Evolutionary conservation across 768 basidiomycete species (phyloP), one percentile per base, ranked within the genome.

Genomic region (Saitozyma podzolica): DNA sequence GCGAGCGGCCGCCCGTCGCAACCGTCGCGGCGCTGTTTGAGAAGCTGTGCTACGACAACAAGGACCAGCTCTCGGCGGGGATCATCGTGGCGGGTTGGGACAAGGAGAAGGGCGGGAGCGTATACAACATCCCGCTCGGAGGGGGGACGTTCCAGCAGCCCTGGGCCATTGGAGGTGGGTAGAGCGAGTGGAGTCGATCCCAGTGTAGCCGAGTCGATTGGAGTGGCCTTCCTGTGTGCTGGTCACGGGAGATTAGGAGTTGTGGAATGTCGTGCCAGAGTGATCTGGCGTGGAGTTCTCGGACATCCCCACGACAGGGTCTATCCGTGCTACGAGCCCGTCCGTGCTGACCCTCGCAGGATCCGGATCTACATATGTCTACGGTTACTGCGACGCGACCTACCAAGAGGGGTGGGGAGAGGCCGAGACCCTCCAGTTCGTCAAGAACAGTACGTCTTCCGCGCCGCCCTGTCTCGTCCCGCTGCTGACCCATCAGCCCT

Each of bases 81-180:
- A 97, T 99, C 79, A 98, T 99, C 73, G 92, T 97, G 19, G 96
- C 90, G 10, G 96, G 96, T 0, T 99, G 95, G 94, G 96, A 99
- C 80, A 88, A 87, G 73, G 88, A 92, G 67, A 82, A 80, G 43
- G 95, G 96, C 16, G 90, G 94, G 1, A 90, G 89, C 63, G 94
- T 98, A 29, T 98, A 93, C 82, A 97, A 94, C 78, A 91, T 99
- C 64, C 95, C 96, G 14, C 84, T 99, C 13, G 96, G 96, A 20
- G 96, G 96, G 57, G 96, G 96, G 37, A 82, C 95, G 51, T 98
- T 99, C 86, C 87, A 90, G 63, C 94, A 95, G 70, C 94, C 95
- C 8, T 99, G 96, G 96, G 92, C 95, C 53, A 98, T 99, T 66
- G 96, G 94, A 79, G 93, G 92, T 90, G 74, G 48, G 86, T 78